Base-by-base conservation (phyloP, 1,284 basidiomycete genomes). In the Macrocybe sp. region DNA sequence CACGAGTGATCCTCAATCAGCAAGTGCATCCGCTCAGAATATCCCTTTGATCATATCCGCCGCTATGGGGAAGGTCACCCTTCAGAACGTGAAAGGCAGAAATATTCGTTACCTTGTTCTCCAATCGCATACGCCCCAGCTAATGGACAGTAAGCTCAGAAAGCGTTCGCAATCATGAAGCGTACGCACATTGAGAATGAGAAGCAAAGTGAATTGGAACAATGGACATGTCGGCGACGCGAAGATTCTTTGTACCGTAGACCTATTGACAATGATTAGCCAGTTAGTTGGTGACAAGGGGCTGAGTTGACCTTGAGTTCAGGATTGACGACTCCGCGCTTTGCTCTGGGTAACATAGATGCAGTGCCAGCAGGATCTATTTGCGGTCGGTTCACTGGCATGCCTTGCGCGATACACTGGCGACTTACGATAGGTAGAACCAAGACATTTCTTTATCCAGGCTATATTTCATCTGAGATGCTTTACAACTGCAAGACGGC, bases 321-420 rank as follows among this genome's bases (percentile, higher is more conserved):
- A 1, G 61, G 55, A 45, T 67, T 63, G 7, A 70, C 68, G 8
- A 68, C 83, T 50, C 83, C 84, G 31, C 76, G 75, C 47, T 74
- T 66, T 28, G 73, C 70, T 36, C 67, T 60, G 9, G 83, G 83
- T 37, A 85, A 67, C 83, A 85, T 85, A 0, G 81, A 74, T 47
- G 72, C 76, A 4, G 69, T 66, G 2, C 71, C 72, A 30, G 61
- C 53, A 2, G 66, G 66, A 50, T 75, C 69, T 72, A 42, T 16
- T 12, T 37, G 43, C 47, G 32, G 44, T 8, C 37, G 45, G 34
- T 22, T 44, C 14, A 53, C n/a, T 6, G 9, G 12, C 8, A 3
- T 14, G 44, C 2, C 4, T 16, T 46, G 11, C 14, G 31, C 7
- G 33, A 37, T 31, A 45, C 33, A 37, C 2, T 31, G 31, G 7